Evolutionary conservation across 1,284 basidiomycete genomes (phyloP), one percentile per base, ranked within the genome.

Genomic region (Heterobasidion occidentale): DNA sequence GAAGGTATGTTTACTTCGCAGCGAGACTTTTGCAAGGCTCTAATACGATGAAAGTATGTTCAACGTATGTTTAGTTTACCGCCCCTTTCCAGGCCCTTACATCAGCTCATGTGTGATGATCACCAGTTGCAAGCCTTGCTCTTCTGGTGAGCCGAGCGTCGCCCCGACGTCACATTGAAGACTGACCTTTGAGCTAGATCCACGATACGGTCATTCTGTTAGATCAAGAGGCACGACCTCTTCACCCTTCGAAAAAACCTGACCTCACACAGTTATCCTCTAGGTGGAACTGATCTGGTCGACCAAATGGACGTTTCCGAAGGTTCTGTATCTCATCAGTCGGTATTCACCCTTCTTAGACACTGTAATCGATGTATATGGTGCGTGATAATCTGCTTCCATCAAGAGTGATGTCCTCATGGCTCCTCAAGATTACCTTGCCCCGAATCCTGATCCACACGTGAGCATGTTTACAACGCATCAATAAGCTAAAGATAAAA

Each of bases 241-340:
- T 14, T 27, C 17, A 45, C 42, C 17, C 42, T 3, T 45, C 42
- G 6, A 45, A 4, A 14, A 12, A 4, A 14, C 6, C 6, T 45
- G 6, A 17, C 42, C 14, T 14, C 17, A 12, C 17, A 14, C 3
- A 7, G 2, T 12, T 7, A 12, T 45, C 14, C 6, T 45, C 42
- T 61, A 54, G 74, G n/a, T 44, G 14, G 19, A 33, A 19, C 27
- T 49, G 19, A 49, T 49, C 47, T 49, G 47, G 47, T 49, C 47
- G 9, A 49, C 47, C 8, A 19, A 19, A 49, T n/a, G n/a, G 17
- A 20, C n/a, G 17, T 7, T 49, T 14, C 17, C 27, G 14, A n/a
- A 49, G 33, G 27, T 49, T 20, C 33, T 49, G 14, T 49, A 49
- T 14, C 27, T 49, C 47, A 33, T 49, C 47, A 49, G 47, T 49